phyloP scores from a whole-genome alignment of 1,284 basidiomycete genomes.

The Boletus smithii region DNA sequence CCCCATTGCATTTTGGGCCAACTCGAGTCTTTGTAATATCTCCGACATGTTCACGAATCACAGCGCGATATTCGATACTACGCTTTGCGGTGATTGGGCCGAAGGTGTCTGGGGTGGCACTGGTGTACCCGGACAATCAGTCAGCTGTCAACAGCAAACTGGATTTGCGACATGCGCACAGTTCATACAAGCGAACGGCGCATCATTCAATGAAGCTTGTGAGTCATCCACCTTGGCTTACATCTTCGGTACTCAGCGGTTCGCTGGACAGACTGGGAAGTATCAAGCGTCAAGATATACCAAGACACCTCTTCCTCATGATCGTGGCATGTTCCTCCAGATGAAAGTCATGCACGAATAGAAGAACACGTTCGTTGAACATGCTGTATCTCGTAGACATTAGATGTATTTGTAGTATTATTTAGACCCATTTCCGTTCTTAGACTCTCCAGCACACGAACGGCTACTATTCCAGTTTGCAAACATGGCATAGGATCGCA shows the following conservation, averaged over 20 bases:
- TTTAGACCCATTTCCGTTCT: conserved; percentile 8
- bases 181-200: conserved; percentile 70
- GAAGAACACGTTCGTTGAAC: conserved; percentile 10
- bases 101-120: conserved; percentile 68
- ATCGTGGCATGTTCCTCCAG: conserved; percentile 2
- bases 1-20: conserved; percentile 76
- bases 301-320: conserved; percentile 33
- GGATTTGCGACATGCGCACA: conserved; percentile 75
- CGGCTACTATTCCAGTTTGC: background rate
- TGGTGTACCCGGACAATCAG: conserved; percentile 74
- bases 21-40: conserved; percentile 63
- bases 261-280: conserved; percentile 60
- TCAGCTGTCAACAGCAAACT: conserved; percentile 79
- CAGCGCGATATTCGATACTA: conserved; percentile 78
- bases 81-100: conserved; percentile 87
- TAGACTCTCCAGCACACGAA: no score
- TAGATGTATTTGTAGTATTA: conserved; percentile 21
- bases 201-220: conserved; percentile 77
- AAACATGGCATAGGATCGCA: background rate
- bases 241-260: conserved; percentile 7
- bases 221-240: conserved; percentile 34
- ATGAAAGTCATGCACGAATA: conserved; percentile 14
- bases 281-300: conserved; percentile 68
- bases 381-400: conserved; percentile 21
- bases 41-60: conserved; percentile 74